A percentile compares a stretch with the other conserved stretches of the same genome.
These are phyloP conservation scores for Aspergillus sp. DNA, from an alignment of 2,329 filamentous ascomycete species.

Conservation along the genomic window DNA sequence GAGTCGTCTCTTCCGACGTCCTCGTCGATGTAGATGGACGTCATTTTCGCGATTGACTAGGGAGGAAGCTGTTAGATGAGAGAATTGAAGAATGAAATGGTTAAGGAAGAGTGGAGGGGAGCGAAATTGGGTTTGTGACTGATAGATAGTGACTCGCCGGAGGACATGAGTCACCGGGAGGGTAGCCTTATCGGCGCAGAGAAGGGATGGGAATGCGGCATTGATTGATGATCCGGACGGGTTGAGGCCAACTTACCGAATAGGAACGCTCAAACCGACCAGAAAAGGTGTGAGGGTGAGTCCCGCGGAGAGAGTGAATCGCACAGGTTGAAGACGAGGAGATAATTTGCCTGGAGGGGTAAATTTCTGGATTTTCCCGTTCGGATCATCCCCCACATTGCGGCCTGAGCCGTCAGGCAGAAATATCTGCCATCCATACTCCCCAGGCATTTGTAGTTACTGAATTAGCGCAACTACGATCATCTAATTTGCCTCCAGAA, in stretches of 20 bases:
- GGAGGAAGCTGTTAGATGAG: slow-evolving; percentile 7
- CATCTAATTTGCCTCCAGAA: no score
- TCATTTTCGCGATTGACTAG: slow-evolving; percentile 25
- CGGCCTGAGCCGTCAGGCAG: not conserved
- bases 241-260: not conserved
- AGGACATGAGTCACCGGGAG: not conserved
- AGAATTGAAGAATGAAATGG: no score
- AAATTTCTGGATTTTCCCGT: slow-evolving; percentile 26
- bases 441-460: not conserved
- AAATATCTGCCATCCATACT: not conserved
- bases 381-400: not conserved
- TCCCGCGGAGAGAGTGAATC: slow-evolving; percentile 9
- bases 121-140: not conserved
- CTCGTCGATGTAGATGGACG: slow-evolving; percentile 72
- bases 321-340: slow-evolving; percentile 9
- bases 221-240: not conserved
- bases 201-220: not conserved
- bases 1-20: slow-evolving; percentile 71
- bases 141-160: no score
- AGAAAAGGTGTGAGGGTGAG: slow-evolving; percentile 4
- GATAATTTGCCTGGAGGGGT: slow-evolving; percentile 26
- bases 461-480: no score
- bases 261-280: not conserved
- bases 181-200: not conserved
- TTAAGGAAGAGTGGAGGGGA: no score